Percentiles rank a stretch among this genome's conserved stretches.
These are phyloP conservation scores for Halenospora varia DNA, from an alignment of 495 filamentous ascomycete genomes.

Conservation along the genomic window DNA sequence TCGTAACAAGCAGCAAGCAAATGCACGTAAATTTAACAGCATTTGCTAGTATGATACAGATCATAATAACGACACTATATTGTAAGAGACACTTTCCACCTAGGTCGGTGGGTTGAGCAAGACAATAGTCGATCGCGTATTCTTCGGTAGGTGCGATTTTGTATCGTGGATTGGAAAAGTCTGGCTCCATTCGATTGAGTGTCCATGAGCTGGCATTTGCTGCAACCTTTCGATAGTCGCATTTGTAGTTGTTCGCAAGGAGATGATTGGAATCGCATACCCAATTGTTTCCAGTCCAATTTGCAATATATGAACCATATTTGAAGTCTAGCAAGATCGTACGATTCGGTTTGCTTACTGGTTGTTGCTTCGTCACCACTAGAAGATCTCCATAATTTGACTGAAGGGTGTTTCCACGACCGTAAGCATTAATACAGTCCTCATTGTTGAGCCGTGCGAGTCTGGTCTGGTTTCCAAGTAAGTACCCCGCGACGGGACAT, in stretches of 20 bases:
- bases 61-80: constrained; percentile 35
- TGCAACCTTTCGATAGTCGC: not conserved
- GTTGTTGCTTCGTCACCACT: not conserved
- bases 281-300: constrained; percentile 11
- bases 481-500: no score
- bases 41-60: constrained; percentile 35
- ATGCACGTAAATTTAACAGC: constrained; percentile 36
- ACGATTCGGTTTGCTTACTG: not conserved
- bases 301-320: constrained; percentile 4
- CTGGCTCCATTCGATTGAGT: not conserved
- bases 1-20: constrained; percentile 18
- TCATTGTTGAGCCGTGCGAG: constrained; percentile 4
- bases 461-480: not conserved
- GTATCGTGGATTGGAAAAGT: not conserved
- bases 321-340: constrained; percentile 7
- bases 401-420: not conserved
- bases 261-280: constrained; percentile 1
- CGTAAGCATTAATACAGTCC: constrained; percentile 10
- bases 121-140: constrained; percentile 7
- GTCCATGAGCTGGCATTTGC: not conserved
- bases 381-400: not conserved
- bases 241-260: constrained; percentile 10
- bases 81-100: constrained; percentile 36
- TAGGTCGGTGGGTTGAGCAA: not conserved
- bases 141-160: not conserved